Conservation (phyloP, 2,329 filamentous ascomycete species). For the Botrytis sinoallii region DNA sequence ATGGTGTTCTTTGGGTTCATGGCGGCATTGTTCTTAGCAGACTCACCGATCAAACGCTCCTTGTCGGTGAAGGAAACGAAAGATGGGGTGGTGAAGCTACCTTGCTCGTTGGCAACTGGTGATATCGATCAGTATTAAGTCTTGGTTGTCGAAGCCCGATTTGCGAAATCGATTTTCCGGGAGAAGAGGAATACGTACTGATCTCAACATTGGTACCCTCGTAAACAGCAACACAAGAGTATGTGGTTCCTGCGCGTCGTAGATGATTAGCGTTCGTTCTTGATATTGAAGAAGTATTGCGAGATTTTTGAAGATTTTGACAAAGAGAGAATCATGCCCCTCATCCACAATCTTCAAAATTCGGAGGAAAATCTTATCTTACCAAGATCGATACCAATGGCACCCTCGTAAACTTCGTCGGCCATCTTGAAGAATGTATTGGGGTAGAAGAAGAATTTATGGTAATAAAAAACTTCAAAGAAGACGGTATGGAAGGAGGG, state of each 20-base stretch:
- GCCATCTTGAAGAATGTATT: slow-evolving; percentile 63
- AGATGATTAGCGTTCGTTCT: slow-evolving; percentile 30
- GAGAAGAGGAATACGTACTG: slow-evolving; percentile 34
- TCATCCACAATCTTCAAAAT: slow-evolving; percentile 1
- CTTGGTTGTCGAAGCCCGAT: background rate
- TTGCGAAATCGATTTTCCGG: slow-evolving; percentile 3
- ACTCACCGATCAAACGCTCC: slow-evolving; percentile 98
- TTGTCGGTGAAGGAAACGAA: slow-evolving; percentile 99
- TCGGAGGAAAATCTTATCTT: slow-evolving; percentile 39
- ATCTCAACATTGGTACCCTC: slow-evolving; percentile 99
- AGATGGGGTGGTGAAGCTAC: slow-evolving; percentile 96
- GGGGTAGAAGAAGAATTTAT: slow-evolving; percentile 23
- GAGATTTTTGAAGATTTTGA: background rate
- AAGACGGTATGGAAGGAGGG: slow-evolving; percentile 19
- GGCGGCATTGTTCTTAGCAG: slow-evolving; percentile 99
- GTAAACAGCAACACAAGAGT: slow-evolving; percentile 99
- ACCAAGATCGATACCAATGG: slow-evolving; percentile 99
- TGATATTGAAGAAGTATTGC: background rate
- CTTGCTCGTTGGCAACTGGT: slow-evolving; percentile 91
- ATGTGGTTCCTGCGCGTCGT: slow-evolving; percentile 77
- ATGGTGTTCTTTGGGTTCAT: slow-evolving; percentile 99
- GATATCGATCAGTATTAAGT: slow-evolving; percentile 11
- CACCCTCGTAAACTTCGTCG: slow-evolving; percentile 98
- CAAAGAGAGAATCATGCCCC: slow-evolving; percentile 15
- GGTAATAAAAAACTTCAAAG: slow-evolving; percentile 20